Evolutionary conservation across 306 rosid genomes (phyloP).

Genomic region (Arachis stenosperma): DNA sequence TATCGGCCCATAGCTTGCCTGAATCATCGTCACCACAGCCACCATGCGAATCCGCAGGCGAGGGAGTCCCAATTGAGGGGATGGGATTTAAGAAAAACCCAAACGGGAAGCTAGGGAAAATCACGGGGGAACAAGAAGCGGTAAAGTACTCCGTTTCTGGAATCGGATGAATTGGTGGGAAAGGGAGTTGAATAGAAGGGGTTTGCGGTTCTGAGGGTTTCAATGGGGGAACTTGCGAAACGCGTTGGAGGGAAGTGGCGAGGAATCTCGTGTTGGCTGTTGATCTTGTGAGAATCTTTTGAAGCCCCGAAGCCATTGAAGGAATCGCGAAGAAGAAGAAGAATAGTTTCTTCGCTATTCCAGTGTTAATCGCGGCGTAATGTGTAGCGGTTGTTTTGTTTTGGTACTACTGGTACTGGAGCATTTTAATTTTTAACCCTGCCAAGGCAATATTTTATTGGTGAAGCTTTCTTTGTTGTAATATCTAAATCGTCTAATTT

Average conservation of each 20-base stretch:
- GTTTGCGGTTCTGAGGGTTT: conserved; percentile 22
- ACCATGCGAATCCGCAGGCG: not conserved
- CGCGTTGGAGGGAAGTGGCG: conserved; percentile 30
- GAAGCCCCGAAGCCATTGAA: conserved; percentile 60
- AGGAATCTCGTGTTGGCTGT: conserved; percentile 37
- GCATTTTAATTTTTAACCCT: too few species aligned
- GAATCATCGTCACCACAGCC: conserved; percentile 43
- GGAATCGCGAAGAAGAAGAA: not conserved
- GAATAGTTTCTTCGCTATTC: not conserved
- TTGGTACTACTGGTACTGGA: too few species aligned
- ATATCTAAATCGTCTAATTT: too few species aligned
- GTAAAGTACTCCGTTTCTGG: conserved; percentile 5
- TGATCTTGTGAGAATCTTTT: conserved; percentile 45
- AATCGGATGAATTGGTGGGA: not conserved
- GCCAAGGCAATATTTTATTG: too few species aligned
- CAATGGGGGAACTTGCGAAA: not conserved
- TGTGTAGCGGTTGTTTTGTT: too few species aligned
- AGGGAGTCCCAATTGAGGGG: not conserved
- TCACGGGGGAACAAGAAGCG: conserved; percentile 25
- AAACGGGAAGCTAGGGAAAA: conserved; percentile 50
- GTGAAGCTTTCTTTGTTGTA: too few species aligned
- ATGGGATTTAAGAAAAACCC: conserved; percentile 22
- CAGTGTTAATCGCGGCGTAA: not conserved
- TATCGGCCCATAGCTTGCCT: conserved; percentile 57
- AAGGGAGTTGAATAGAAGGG: conserved; percentile 16